A percentile compares a stretch with the other conserved stretches of the same genome.
Evolutionary conservation across 2,329 filamentous ascomycete species (phyloP).

Genomic region (Ceratocystis albifundus): DNA sequence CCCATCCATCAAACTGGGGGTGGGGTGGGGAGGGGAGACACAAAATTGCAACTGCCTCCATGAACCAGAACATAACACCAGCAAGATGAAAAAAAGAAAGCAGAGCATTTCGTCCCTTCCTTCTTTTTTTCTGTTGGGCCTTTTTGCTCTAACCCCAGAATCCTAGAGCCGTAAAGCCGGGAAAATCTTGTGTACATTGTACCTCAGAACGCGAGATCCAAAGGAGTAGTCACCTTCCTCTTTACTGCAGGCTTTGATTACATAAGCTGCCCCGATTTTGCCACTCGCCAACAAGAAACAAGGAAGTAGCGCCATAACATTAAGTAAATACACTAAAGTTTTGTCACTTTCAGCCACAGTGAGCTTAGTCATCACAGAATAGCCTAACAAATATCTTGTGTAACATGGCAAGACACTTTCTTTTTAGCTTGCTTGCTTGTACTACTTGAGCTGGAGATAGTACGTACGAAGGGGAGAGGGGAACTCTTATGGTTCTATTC

Average conservation of each 20-base stretch:
- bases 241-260: too few relatives aligned
- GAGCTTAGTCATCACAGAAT: background rate
- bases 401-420: too few relatives aligned
- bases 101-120: background rate
- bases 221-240: background rate
- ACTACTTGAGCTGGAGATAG: too few relatives aligned
- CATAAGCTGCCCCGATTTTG: background rate
- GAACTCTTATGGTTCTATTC: too few relatives aligned
- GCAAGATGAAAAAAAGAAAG: background rate
- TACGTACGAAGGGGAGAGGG: too few relatives aligned
- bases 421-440: too few relatives aligned
- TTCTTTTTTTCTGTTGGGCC: slow-evolving; percentile 7
- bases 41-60: background rate
- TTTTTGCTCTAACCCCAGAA: too few relatives aligned
- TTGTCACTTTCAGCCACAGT: background rate
- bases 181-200: background rate
- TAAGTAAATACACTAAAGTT: too few relatives aligned
- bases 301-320: background rate
- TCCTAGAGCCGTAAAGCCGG: background rate
- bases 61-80: background rate
- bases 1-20: background rate
- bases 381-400: too few relatives aligned
- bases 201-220: background rate
- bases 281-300: slow-evolving; percentile 3
- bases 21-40: background rate